Percentiles rank a stretch among this genome's conserved stretches.
These are phyloP conservation scores for Cupressus sempervirens DNA, from an alignment of 75 land plant species.

Conservation along the genomic window DNA sequence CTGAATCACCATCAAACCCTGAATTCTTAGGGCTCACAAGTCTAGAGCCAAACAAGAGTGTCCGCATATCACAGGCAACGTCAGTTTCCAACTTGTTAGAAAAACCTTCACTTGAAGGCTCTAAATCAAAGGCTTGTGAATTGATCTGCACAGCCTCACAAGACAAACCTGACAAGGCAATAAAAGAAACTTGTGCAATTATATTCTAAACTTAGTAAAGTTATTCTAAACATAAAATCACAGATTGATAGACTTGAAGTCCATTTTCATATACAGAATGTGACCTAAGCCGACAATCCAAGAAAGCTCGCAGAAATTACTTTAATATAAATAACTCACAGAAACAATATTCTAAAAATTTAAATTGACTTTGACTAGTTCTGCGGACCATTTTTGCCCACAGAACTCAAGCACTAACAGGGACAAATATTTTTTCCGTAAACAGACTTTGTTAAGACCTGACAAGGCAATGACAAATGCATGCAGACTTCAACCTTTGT, in stretches of 20 bases:
- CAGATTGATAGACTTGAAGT: neutral
- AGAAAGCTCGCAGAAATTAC: neutral
- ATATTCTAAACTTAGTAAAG: neutral
- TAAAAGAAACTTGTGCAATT: slow-evolving; percentile 2
- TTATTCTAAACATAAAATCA: neutral
- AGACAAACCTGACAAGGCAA: slow-evolving; percentile 34
- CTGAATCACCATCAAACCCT: slow-evolving; percentile 14
- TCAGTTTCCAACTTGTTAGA: slow-evolving; percentile 41
- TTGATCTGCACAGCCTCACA: slow-evolving; percentile 51
- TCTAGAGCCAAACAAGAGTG: slow-evolving; percentile 60
- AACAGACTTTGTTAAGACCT: neutral
- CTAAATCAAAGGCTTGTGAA: slow-evolving; percentile 33
- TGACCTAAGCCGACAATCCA: neutral
- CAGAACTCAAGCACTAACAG: too few species aligned
- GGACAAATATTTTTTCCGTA: too few species aligned
- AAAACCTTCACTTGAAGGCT: slow-evolving; percentile 48
- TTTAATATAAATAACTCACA: neutral
- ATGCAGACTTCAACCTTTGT: too few species aligned
- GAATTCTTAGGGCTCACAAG: slow-evolving; percentile 18
- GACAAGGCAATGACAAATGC: too few species aligned
- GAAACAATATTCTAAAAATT: neutral
- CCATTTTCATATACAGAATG: neutral
- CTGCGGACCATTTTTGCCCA: too few species aligned
- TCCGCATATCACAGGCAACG: slow-evolving; percentile 48
- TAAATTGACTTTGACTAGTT: too few species aligned